Evolutionary conservation across 2,329 filamentous ascomycete species (phyloP), one percentile per base, ranked within the genome.

Genomic region (Trichoderma brevicompactum): DNA sequence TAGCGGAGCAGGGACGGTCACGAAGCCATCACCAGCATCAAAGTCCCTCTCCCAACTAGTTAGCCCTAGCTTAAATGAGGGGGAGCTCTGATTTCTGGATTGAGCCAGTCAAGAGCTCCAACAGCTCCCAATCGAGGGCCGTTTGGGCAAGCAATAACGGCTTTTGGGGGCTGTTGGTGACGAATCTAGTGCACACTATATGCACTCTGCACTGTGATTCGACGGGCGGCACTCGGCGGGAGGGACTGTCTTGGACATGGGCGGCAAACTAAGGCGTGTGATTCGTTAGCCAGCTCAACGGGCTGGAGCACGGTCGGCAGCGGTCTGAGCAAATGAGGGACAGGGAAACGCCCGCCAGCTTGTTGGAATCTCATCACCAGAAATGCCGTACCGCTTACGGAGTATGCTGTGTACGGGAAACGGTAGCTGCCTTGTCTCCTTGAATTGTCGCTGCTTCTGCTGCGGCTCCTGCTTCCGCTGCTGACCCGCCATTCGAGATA

Each of bases 181-280:
- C 53, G 52, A 53, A 34, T 58, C 40, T 38, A 48, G 52, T 36
- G 50, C 41, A 12, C 41, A 12, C 41, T 9, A 32, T 34, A 48
- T 54, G 56, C 49, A 7, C 55, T 66, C 64, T 65, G 65, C 17
- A 28, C 43, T 46, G 41, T 69, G 70, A 69, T 69, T 68, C 61
- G 66, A 61, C 44, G 48, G 54, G 48, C 50, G 63, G 52, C n/a
- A 43, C 49, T 55, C 38, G 49, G 54, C 34, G 34, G 64, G 59
- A 43, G 44, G 46, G 58, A 46, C 54, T 36, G 52, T 52, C 54
- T 56, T 23, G 58, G 64, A 63, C 44, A 62, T 65, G 66, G 69
- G 70, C 70, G 69, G 66, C 64, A 71, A 69, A 40, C 36, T 36
- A 5, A 13, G 40, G 32, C 56, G 41, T 48, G 43, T 71, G 68